A percentile compares a stretch with the other conserved stretches of the same genome.
Conservation (phyloP, 2,329 filamentous ascomycete genomes). For the Botrytis fragariae region DNA sequence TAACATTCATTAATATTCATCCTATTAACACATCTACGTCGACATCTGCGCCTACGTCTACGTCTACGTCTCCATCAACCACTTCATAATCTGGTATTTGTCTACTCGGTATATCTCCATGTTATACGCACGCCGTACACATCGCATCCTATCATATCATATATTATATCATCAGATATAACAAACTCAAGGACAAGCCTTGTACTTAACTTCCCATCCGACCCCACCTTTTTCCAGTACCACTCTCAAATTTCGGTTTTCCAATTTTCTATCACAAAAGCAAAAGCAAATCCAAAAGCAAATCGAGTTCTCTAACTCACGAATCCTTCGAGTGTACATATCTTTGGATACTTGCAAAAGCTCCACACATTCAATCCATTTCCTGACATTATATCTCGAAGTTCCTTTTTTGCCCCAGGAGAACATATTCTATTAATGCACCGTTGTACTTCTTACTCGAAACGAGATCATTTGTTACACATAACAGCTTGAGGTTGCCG, state of each 20-base stretch:
- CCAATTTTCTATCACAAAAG: constrained; percentile 8
- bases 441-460: neutral
- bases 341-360: neutral
- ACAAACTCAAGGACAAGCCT: constrained; percentile 3
- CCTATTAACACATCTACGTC: neutral
- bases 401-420: too few species aligned
- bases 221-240: constrained; percentile 5
- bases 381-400: neutral
- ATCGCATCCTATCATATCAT: neutral
- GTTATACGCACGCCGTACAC: neutral
- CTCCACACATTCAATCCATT: neutral
- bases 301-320: neutral
- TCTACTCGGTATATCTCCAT: neutral
- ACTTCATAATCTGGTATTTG: neutral
- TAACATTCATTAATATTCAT: neutral
- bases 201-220: neutral
- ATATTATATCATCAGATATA: neutral
- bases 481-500: neutral
- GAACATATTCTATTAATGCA: neutral
- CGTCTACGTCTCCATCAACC: neutral
- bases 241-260: constrained; percentile 1
- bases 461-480: constrained; percentile 2
- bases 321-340: neutral
- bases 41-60: neutral
- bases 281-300: neutral